Conservation (phyloP, 2,329 filamentous ascomycete species). For the Dendryphion nanum region DNA sequence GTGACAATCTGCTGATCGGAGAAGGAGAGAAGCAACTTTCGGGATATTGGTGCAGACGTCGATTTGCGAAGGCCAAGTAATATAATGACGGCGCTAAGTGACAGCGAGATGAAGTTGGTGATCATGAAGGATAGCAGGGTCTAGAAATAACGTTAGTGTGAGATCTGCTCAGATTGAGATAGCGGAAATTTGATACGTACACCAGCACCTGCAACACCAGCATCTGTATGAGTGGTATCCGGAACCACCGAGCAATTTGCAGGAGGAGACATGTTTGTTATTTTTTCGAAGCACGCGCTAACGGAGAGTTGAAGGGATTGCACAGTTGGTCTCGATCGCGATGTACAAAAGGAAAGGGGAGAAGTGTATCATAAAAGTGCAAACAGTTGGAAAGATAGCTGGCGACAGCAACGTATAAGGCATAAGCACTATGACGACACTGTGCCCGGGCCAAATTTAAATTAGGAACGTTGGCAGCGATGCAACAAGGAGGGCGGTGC, state of each 20-base stretch:
- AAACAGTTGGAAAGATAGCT: neutral
- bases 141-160: conserved; percentile 28
- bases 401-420: neutral
- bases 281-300: neutral
- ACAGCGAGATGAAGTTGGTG: conserved; percentile 58
- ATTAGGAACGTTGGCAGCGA: too few relatives aligned
- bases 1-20: conserved; percentile 69
- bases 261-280: conserved; percentile 7
- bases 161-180: conserved; percentile 1
- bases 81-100: conserved; percentile 57
- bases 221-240: conserved; percentile 49
- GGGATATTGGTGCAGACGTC: conserved; percentile 52
- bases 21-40: conserved; percentile 64
- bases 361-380: too few relatives aligned
- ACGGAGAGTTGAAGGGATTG: conserved; percentile 4
- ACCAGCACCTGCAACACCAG: conserved; percentile 58
- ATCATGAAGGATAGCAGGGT: conserved; percentile 66
- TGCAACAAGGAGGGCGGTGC: neutral
- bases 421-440: neutral
- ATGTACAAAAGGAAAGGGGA: neutral
- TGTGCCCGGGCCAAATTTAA: neutral
- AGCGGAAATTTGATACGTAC: conserved; percentile 39
- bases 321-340: neutral
- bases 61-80: conserved; percentile 52
- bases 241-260: conserved; percentile 48